Base-by-base conservation (phyloP, 2,329 filamentous ascomycete genomes). In the Aspergillus sp. region DNA sequence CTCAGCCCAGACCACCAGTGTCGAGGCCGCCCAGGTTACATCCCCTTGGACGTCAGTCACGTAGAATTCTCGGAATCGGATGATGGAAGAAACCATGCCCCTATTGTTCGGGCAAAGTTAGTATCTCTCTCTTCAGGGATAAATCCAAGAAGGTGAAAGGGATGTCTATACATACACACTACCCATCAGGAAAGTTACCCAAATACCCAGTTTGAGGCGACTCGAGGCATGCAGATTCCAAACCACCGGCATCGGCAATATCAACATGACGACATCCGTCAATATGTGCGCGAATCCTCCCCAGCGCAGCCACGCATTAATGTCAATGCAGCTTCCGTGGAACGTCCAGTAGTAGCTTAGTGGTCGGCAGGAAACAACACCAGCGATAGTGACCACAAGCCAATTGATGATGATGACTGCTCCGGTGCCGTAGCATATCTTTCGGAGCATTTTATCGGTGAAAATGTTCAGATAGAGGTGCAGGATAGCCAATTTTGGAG, bases 211-310 rank as follows among this genome's bases (percentile, higher is more conserved):
- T 28, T 64, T 61, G 13, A 67, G 56, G 8, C 66, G 63, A n/a
- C 53, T 59, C 15, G 57, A 59, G 19, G 64, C 58, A 28, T 70
- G 67, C 7, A 78, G 62, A 2, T 65, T 69, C 67, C 67, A 74
- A 10, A 78, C 51, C 6, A 73, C 68, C 2, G 75, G 75, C 28
- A 77, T 63, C 3, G 77, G 76, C 7, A 78, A 61, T 2, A 71
- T 21, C 1, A 78, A 63, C 55, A 79, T 63, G 4, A 73, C 62
- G 4, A 71, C 59, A 59, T 78, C 75, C 19, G 76, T 75, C 6
- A 72, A 51, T n/a, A 78, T 75, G 55, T 77, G 77, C 5, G 74
- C 72, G 21, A 77, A 70, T 54, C 67, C 71, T 55, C 60, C 67
- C 69, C 70, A 75, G 6, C 70, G 60, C 45, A 67, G 73, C 13